Conservation (phyloP, 345 rosid species). For the Raphanus sativus region DNA sequence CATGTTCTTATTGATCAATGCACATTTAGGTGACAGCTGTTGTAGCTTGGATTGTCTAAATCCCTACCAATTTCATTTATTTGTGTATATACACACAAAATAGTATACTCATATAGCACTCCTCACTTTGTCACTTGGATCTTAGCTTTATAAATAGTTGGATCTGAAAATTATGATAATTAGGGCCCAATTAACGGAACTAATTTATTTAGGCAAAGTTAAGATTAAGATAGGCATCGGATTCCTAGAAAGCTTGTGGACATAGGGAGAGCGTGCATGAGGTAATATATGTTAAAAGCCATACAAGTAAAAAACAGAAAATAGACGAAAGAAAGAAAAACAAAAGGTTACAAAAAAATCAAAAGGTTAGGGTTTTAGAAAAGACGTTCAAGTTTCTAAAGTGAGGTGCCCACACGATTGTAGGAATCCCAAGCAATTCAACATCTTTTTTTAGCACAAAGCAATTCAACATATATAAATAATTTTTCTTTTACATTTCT, state of each 20-base stretch:
- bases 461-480: slow-evolving; percentile 27
- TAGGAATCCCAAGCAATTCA: slow-evolving; percentile 74
- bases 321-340: background rate
- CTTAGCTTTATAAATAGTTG: background rate
- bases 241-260: slow-evolving; percentile 54
- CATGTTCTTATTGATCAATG: background rate
- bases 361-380: slow-evolving; percentile 33
- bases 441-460: background rate
- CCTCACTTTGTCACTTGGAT: background rate
- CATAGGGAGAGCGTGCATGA: slow-evolving; percentile 41
- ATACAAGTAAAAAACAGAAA: slow-evolving; percentile 7
- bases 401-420: slow-evolving; percentile 50
- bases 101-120: background rate
- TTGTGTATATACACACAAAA: background rate
- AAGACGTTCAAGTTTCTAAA: slow-evolving; percentile 66
- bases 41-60: background rate
- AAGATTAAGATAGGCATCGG: slow-evolving; percentile 53
- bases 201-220: slow-evolving; percentile 13
- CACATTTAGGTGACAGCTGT: background rate
- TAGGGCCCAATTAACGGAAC: slow-evolving; percentile 27
- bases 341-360: background rate
- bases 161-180: background rate
- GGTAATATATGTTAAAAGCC: slow-evolving; percentile 17
- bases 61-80: background rate
- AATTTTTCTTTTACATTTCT: background rate